Evolutionary conservation across 371 early-diverging fungal species (phyloP).

Genomic region (Chytridium lagenaria): DNA sequence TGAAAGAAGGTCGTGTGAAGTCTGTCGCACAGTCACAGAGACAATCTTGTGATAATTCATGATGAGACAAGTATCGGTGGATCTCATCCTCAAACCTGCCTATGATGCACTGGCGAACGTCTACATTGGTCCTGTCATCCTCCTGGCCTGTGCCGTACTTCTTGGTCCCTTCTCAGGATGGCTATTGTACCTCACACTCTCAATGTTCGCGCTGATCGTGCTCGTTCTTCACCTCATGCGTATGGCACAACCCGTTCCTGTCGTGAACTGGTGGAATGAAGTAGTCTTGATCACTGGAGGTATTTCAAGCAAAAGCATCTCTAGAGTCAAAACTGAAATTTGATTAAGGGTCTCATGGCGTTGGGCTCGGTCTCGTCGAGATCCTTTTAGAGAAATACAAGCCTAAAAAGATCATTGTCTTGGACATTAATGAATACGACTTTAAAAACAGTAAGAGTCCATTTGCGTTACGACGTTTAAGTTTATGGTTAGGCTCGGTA

Average conservation of each 20-base stretch:
- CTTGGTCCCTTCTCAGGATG: not conserved
- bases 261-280: slow-evolving; percentile 60
- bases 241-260: not conserved
- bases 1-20: too few species aligned
- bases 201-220: not conserved
- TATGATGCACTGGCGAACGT: slow-evolving; percentile 6
- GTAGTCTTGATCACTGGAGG: slow-evolving; percentile 66
- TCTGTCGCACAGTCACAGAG: too few species aligned
- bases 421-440: slow-evolving; percentile 51
- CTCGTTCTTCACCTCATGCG: slow-evolving; percentile 2
- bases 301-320: too few species aligned
- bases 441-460: slow-evolving; percentile 22
- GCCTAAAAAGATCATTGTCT: slow-evolving; percentile 56
- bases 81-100: not conserved
- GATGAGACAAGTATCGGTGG: too few species aligned
- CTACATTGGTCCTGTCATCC: not conserved
- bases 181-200: not conserved
- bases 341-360: slow-evolving; percentile 57
- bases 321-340: too few species aligned
- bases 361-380: slow-evolving; percentile 54
- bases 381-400: slow-evolving; percentile 42
- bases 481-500: slow-evolving; percentile 24
- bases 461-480: slow-evolving; percentile 2
- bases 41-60: too few species aligned
- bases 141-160: not conserved